phyloP scores from a whole-genome alignment of 2,329 filamentous ascomycete genomes.

The Hymenotorrendiella dingleyae region DNA sequence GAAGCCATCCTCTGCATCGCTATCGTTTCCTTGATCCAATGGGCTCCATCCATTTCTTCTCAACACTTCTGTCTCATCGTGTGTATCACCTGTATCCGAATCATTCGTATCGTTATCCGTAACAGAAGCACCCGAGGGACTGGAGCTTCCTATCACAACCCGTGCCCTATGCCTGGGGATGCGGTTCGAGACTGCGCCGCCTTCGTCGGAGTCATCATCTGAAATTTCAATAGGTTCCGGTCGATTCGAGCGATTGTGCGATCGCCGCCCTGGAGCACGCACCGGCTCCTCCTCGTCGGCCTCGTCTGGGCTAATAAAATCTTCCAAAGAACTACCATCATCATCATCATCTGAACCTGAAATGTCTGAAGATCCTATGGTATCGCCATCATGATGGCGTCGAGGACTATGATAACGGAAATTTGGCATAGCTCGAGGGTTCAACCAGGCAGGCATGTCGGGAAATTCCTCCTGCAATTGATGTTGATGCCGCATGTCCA shows the following conservation, averaged over 20 bases:
- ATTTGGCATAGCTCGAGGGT: too few relatives aligned
- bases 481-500: slow-evolving; percentile 1
- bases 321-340: slow-evolving; percentile 26
- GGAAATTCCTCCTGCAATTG: background rate
- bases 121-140: slow-evolving; percentile 17
- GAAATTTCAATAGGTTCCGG: slow-evolving; percentile 17
- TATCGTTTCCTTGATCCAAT: slow-evolving; percentile 29
- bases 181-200: slow-evolving; percentile 25
- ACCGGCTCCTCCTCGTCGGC: slow-evolving; percentile 20
- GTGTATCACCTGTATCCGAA: slow-evolving; percentile 26
- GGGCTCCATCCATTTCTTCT: slow-evolving; percentile 30
- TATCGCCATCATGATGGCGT: slow-evolving; percentile 7
- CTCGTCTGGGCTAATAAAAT: slow-evolving; percentile 21
- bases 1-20: slow-evolving; percentile 19
- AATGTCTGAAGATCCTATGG: slow-evolving; percentile 2
- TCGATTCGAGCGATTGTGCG: background rate
- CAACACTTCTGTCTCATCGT: slow-evolving; percentile 21
- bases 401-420: too few relatives aligned
- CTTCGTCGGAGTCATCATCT: slow-evolving; percentile 30
- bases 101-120: slow-evolving; percentile 18
- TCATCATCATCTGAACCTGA: slow-evolving; percentile 16
- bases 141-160: slow-evolving; percentile 6
- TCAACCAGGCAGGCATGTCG: slow-evolving; percentile 6
- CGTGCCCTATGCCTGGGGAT: slow-evolving; percentile 15
- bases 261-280: slow-evolving; percentile 1